A percentile compares a stretch with the other conserved stretches of the same genome.
Evolutionary conservation across 768 basidiomycete species (phyloP).

Genomic region (Suillus cothurnatus): DNA sequence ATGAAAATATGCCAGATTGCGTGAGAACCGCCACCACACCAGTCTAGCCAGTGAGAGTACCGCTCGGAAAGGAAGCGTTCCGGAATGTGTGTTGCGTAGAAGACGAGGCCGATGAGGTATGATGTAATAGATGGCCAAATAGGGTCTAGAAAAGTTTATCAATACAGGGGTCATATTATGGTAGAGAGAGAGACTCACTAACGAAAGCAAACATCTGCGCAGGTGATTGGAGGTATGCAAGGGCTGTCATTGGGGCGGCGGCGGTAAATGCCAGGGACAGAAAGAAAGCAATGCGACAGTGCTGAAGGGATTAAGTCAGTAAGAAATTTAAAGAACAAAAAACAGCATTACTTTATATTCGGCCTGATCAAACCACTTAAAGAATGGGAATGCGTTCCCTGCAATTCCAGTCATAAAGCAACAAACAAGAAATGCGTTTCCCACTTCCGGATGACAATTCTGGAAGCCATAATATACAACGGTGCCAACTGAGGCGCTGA

Average conservation of each 20-base stretch:
- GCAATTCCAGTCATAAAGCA: constrained; percentile 73
- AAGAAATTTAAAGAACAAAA: not conserved
- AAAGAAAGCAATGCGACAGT: constrained; percentile 80
- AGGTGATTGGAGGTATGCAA: constrained; percentile 60
- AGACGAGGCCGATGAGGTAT: constrained; percentile 75
- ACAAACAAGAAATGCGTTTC: constrained; percentile 63
- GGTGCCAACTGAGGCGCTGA: constrained; percentile 78
- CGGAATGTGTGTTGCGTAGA: constrained; percentile 85
- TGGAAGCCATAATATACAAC: constrained; percentile 80
- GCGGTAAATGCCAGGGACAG: constrained; percentile 70
- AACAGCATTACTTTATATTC: constrained; percentile 63
- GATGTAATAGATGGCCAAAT: constrained; percentile 69
- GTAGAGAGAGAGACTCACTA: constrained; percentile 43
- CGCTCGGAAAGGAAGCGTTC: constrained; percentile 68
- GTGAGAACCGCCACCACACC: constrained; percentile 78
- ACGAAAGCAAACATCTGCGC: constrained; percentile 54
- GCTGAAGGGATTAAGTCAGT: constrained; percentile 41
- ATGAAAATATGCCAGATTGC: constrained; percentile 86
- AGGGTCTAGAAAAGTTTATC: constrained; percentile 48
- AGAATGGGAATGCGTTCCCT: constrained; percentile 85
- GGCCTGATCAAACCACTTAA: constrained; percentile 83
- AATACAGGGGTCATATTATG: constrained; percentile 7
- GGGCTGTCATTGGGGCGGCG: constrained; percentile 66
- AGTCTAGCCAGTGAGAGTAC: constrained; percentile 54
- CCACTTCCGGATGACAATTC: constrained; percentile 56